Percentiles rank a stretch among this genome's conserved stretches.
phyloP scores from a whole-genome alignment of 164 flowering plant species.

The Liquidambar formosana region DNA sequence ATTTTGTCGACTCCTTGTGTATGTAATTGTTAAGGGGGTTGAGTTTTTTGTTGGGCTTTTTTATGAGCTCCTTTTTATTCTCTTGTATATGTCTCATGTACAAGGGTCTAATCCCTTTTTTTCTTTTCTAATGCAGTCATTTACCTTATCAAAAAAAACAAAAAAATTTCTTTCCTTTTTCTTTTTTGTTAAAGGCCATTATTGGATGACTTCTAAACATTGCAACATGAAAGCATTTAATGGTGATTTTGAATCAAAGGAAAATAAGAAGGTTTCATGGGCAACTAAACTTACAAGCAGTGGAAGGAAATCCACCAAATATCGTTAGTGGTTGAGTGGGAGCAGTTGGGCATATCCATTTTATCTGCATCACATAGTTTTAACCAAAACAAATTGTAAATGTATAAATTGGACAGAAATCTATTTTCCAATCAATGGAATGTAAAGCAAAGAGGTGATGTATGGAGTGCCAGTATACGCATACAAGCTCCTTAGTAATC shows the following conservation, averaged over 20 bases:
- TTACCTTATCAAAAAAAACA: no score
- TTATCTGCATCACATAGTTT: slow-evolving; percentile 44
- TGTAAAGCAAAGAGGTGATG: not conserved
- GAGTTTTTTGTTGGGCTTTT: no score
- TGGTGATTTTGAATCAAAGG: not conserved
- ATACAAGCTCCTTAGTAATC: not conserved
- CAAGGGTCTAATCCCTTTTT: no score
- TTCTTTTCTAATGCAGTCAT: no score
- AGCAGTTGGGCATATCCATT: slow-evolving; percentile 84
- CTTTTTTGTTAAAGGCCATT: no score
- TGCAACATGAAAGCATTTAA: no score
- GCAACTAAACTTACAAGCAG: slow-evolving; percentile 58
- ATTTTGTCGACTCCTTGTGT: no score
- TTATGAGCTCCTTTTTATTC: no score
- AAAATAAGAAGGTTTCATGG: not conserved
- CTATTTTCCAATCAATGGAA: not conserved
- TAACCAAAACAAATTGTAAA: not conserved
- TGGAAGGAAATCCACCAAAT: slow-evolving; percentile 77
- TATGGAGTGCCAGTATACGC: not conserved
- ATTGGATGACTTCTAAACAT: no score
- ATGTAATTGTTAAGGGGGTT: no score
- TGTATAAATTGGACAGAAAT: not conserved
- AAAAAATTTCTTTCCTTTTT: no score
- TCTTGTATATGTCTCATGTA: no score
- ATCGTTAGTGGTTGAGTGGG: slow-evolving; percentile 59